Evolutionary conservation across 1,284 basidiomycete species (phyloP).

Genomic region (Pisolithus thermaeus): DNA sequence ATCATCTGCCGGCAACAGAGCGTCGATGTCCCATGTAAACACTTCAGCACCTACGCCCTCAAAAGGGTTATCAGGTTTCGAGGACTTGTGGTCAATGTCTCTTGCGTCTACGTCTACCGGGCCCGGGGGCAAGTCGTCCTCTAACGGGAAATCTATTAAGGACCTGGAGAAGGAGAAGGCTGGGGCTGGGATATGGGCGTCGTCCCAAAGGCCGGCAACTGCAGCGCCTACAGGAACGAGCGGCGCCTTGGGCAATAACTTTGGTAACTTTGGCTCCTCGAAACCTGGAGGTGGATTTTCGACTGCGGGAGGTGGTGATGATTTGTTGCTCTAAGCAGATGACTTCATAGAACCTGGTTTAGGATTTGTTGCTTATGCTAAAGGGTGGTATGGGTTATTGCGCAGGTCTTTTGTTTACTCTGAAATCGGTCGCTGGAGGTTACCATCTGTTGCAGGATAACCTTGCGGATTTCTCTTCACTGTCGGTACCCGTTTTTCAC

Average conservation of each 20-base stretch:
- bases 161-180: conserved; percentile 85
- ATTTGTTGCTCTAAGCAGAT: conserved; percentile 42
- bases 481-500: too few relatives aligned
- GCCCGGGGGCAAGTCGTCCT: conserved; percentile 20
- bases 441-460: not conserved
- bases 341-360: not conserved
- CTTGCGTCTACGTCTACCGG: conserved; percentile 45
- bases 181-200: conserved; percentile 71
- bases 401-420: not conserved
- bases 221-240: conserved; percentile 18
- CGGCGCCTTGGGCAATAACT: conserved; percentile 28
- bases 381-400: not conserved
- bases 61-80: conserved; percentile 55
- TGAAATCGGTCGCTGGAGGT: not conserved
- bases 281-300: conserved; percentile 11
- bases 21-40: conserved; percentile 17
- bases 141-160: conserved; percentile 70
- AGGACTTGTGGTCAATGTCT: conserved; percentile 88
- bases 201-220: conserved; percentile 28
- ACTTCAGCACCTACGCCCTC: conserved; percentile 20
- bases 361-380: not conserved
- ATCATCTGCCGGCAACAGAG: conserved; percentile 8
- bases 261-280: conserved; percentile 40
- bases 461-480: not conserved
- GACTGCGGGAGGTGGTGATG: conserved; percentile 34